Conservation (phyloP, 768 basidiomycete species). For the Nidularia sp. region DNA sequence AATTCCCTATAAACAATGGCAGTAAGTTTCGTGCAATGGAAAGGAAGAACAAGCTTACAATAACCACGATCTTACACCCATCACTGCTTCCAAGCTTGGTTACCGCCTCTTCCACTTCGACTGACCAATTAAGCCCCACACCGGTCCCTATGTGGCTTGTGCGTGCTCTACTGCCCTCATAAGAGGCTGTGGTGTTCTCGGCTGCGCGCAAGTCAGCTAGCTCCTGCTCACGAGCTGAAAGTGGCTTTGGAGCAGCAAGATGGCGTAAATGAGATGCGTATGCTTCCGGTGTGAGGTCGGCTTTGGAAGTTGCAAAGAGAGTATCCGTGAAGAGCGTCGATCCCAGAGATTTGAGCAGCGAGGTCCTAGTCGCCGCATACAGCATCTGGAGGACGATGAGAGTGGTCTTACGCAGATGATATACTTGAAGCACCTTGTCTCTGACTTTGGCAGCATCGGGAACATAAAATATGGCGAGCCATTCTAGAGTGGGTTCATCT, state of each 20-base stretch:
- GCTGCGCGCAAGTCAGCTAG: conserved; percentile 73
- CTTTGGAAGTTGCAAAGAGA: conserved; percentile 75
- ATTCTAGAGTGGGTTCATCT: conserved; percentile 57
- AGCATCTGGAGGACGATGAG: conserved; percentile 60
- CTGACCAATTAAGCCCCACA: conserved; percentile 65
- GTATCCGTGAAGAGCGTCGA: conserved; percentile 67
- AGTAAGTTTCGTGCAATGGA: conserved; percentile 1
- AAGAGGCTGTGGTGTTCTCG: conserved; percentile 48
- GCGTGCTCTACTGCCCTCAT: conserved; percentile 55
- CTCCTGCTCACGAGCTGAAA: conserved; percentile 81
- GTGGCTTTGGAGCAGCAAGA: conserved; percentile 71
- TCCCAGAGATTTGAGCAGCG: conserved; percentile 70
- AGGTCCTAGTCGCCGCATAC: conserved; percentile 74
- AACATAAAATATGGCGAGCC: conserved; percentile 77
- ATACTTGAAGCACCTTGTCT: conserved; percentile 51
- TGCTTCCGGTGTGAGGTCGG: conserved; percentile 60
- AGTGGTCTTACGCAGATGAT: not conserved
- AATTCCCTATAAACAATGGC: conserved; percentile 45
- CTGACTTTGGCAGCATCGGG: conserved; percentile 79
- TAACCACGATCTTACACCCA: conserved; percentile 51
- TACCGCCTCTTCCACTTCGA: conserved; percentile 63
- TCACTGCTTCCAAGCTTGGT: conserved; percentile 46
- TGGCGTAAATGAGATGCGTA: conserved; percentile 75
- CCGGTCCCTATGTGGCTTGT: conserved; percentile 53
- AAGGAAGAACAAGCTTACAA: conserved; percentile 39